Conservation (phyloP, 352 stramenopile species). For the Globisporangium recalcitrans region DNA sequence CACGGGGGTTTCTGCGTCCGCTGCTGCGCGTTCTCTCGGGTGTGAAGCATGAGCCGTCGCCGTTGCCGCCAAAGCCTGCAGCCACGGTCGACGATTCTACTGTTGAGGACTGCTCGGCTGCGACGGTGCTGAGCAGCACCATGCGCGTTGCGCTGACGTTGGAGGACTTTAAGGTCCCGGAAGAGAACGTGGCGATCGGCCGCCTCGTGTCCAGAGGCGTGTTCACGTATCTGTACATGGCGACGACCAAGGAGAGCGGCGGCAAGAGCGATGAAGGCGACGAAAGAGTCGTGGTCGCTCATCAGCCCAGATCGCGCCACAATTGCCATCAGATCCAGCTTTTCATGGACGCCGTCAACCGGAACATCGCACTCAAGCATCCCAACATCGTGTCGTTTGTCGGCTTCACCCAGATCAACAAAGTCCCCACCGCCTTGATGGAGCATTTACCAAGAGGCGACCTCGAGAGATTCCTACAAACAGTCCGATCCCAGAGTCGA, state of each 20-base stretch:
- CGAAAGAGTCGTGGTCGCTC: constrained; percentile 8
- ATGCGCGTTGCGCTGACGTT: neutral
- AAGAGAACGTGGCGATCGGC: neutral
- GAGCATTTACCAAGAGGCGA: constrained; percentile 44
- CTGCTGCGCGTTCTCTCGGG: constrained; percentile 14
- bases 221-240: neutral
- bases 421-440: constrained; percentile 28
- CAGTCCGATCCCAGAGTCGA: constrained; percentile 18
- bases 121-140: neutral
- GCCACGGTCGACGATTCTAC: neutral
- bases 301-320: constrained; percentile 17
- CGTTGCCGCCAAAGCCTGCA: neutral
- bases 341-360: constrained; percentile 35
- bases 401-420: constrained; percentile 26
- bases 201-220: neutral
- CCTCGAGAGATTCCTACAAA: constrained; percentile 28
- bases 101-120: neutral
- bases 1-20: constrained; percentile 10
- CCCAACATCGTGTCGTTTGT: constrained; percentile 34
- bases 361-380: constrained; percentile 25
- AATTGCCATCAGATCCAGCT: neutral
- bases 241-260: neutral
- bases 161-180: constrained; percentile 1
- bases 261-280: neutral
- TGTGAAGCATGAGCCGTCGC: constrained; percentile 3